These are phyloP conservation scores for Xerocomus spinulosus DNA, from an alignment of 768 basidiomycete genomes.

Conservation along the genomic window DNA sequence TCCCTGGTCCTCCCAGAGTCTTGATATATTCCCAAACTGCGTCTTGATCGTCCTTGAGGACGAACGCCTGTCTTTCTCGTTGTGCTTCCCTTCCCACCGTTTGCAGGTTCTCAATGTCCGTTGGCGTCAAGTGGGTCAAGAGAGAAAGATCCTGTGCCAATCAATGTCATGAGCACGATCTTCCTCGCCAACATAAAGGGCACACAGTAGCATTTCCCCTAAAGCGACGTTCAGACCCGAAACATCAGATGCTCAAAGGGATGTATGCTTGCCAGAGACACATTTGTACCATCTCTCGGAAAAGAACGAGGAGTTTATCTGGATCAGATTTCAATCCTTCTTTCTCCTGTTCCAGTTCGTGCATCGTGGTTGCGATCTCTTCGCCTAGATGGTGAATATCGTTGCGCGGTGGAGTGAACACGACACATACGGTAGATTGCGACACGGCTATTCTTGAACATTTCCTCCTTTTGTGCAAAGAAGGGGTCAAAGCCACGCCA, in stretches of 20 bases:
- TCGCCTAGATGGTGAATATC: background rate
- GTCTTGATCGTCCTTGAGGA: constrained; percentile 79
- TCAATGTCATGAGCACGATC: background rate
- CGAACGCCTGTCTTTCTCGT: constrained; percentile 67
- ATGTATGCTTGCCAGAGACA: constrained; percentile 56
- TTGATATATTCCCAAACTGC: constrained; percentile 70
- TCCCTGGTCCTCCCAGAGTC: constrained; percentile 38
- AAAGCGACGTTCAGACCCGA: constrained; percentile 1
- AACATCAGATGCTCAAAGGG: background rate
- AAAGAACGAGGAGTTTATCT: constrained; percentile 57
- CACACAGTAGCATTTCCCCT: constrained; percentile 94
- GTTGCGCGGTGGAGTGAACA: background rate
- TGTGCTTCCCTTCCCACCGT: constrained; percentile 78
- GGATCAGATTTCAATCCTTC: constrained; percentile 41
- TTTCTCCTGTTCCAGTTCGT: constrained; percentile 54
- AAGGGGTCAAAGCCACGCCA: constrained; percentile 88
- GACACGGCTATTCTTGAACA: constrained; percentile 71
- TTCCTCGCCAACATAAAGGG: background rate
- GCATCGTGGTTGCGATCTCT: constrained; percentile 75
- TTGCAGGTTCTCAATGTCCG: constrained; percentile 82
- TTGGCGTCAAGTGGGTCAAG: constrained; percentile 76
- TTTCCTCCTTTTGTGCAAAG: constrained; percentile 67
- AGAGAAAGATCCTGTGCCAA: constrained; percentile 80
- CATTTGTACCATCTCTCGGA: constrained; percentile 86
- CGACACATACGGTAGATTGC: constrained; percentile 71